Percentiles rank a stretch among this genome's conserved stretches.
Evolutionary conservation across 257 asterid species (phyloP).

Genomic region (Jaltomata sinuosa): DNA sequence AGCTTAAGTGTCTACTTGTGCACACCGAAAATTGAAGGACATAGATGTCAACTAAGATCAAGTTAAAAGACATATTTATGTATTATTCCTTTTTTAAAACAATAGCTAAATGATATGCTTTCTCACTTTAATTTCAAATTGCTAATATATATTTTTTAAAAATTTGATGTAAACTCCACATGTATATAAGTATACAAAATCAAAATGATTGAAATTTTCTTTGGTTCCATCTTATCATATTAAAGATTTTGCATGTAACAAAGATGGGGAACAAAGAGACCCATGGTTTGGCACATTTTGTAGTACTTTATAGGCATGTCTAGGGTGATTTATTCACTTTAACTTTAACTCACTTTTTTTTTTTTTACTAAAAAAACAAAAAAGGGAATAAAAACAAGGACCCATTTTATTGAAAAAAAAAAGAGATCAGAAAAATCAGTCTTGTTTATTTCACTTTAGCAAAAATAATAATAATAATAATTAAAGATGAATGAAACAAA

Average conservation of each 20-base stretch:
- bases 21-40: too few relatives aligned
- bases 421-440: neutral
- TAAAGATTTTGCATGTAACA: neutral
- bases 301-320: neutral
- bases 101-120: too few relatives aligned
- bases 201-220: neutral
- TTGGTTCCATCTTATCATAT: neutral
- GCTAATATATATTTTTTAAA: neutral
- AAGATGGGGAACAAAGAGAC: neutral
- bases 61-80: too few relatives aligned
- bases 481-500: neutral
- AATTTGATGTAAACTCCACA: neutral
- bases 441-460: neutral
- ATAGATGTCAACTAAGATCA: too few relatives aligned
- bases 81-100: too few relatives aligned
- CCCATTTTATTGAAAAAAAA: neutral
- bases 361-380: neutral
- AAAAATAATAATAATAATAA: too few relatives aligned
- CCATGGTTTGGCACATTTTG: neutral
- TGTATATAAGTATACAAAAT: neutral
- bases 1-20: too few relatives aligned
- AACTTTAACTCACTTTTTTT: neutral
- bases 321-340: neutral
- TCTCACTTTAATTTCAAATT: too few relatives aligned
- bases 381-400: neutral